Evolutionary conservation across 2,329 filamentous ascomycete species (phyloP), one percentile per base, ranked within the genome.

Genomic region (Neoascochyta sp.): DNA sequence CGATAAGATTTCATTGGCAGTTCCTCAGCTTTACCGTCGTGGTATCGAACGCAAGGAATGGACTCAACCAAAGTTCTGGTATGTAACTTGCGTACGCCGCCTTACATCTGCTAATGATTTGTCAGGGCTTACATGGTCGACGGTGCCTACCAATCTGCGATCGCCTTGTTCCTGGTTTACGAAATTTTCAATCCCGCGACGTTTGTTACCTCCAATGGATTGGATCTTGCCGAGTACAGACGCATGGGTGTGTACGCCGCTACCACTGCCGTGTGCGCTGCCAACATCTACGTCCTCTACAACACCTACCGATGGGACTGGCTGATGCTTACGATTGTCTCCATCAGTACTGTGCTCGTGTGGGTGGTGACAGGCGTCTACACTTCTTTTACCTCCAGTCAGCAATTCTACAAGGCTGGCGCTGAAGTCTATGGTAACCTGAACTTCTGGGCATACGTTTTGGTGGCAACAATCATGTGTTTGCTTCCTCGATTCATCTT

Each of bases 271-370:
- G 81, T 98, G 36, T 68, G 94, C 47, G 82, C 86, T 22, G 93
- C 95, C 70, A 98, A 98, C 64, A 69, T 82, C 36, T 98, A 96
- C 68, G 86, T 98, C 47, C 71, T 98, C 44, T 80, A 96, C 68
- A 98, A 98, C 66, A 93, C 86, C 1, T 96, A 95, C 64, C 80
- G 90, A 39, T 98, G 92, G 92, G 92, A 98, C 62, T 98, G 90
- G 90, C 72, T 98, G 52, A 93, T 93, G 66, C 65, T 89, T 13
- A 69, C 95, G 36, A 82, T 95, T 41, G 83, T 93, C 29, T 66
- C 67, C 14, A 75, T 96, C 62, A 95, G 88, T 65, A 83, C 84
- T 41, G 62, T 96, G 16, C 77, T 95, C 51, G 78, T 96, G 55
- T 98, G 88, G 72, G 83, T 94, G 68, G 96, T 92, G 88, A 95